phyloP scores from a whole-genome alignment of 352 stramenopile species.

The Thalassiosira exigua region DNA sequence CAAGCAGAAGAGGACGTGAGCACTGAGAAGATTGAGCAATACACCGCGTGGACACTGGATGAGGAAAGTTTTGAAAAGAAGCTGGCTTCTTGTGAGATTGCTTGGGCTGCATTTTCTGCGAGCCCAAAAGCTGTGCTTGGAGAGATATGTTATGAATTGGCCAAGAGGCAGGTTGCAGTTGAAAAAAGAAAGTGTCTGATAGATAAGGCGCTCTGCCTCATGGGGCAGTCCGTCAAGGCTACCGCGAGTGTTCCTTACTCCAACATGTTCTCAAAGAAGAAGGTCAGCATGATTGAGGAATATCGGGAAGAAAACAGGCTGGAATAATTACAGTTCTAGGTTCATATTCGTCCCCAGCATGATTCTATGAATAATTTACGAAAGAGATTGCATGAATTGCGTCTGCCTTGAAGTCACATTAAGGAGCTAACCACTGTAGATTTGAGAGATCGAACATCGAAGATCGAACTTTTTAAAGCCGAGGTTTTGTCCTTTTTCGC shows the following conservation, averaged over 20 bases:
- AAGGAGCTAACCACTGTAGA: too few relatives aligned
- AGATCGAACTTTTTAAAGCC: too few relatives aligned
- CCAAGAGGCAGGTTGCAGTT: conserved; percentile 24
- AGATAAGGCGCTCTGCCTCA: conserved; percentile 26
- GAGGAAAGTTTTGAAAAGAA: conserved; percentile 38
- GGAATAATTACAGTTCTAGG: too few relatives aligned
- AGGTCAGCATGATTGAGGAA: conserved; percentile 23
- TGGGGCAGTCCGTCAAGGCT: conserved; percentile 25
- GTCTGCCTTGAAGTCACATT: too few relatives aligned
- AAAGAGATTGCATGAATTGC: too few relatives aligned
- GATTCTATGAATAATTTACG: too few relatives aligned
- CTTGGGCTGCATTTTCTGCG: conserved; percentile 31
- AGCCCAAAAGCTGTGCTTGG: conserved; percentile 40
- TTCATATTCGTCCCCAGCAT: too few relatives aligned
- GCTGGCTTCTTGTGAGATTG: conserved; percentile 16
- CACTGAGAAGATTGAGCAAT: conserved; percentile 35
- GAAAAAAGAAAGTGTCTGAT: conserved; percentile 29
- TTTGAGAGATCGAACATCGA: too few relatives aligned
- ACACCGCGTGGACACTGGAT: conserved; percentile 47
- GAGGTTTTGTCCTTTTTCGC: too few relatives aligned
- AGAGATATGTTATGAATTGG: conserved; percentile 51
- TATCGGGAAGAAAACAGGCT: not conserved
- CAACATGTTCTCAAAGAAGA: conserved; percentile 39
- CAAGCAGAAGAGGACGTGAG: conserved; percentile 29
- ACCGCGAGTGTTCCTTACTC: conserved; percentile 14